Evolutionary conservation across 129 eudicot species (phyloP).

Genomic region (Chrysanthemum lavandulifolium): DNA sequence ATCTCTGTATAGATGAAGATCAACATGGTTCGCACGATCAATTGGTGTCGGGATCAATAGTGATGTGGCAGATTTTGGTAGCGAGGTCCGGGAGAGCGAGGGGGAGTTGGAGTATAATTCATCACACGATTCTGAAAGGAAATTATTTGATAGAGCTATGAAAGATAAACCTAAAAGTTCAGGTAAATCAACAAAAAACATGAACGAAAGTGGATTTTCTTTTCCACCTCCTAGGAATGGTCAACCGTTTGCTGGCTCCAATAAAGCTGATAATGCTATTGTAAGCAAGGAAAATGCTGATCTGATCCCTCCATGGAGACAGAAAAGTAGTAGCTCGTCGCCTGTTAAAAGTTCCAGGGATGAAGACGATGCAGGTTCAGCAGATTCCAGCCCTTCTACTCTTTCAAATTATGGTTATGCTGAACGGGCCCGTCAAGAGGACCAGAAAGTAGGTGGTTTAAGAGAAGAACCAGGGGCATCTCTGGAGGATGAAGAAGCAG

Average conservation of each 20-base stretch:
- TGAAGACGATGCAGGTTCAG: constrained; percentile 59
- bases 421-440: constrained; percentile 50
- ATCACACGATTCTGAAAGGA: constrained; percentile 46
- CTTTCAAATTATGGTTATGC: constrained; percentile 66
- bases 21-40: constrained; percentile 88
- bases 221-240: constrained; percentile 91
- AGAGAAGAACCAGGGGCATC: constrained; percentile 69
- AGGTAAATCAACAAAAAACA: constrained; percentile 40
- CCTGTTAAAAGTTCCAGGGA: constrained; percentile 73
- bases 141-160: constrained; percentile 39
- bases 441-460: constrained; percentile 34
- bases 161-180: constrained; percentile 48
- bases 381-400: constrained; percentile 75
- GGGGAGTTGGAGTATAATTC: constrained; percentile 68
- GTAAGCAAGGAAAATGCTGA: constrained; percentile 52
- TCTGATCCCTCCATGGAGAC: constrained; percentile 69
- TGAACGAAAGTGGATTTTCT: constrained; percentile 59
- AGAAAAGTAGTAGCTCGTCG: constrained; percentile 72
- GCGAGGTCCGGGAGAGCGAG: constrained; percentile 81
- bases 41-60: constrained; percentile 96
- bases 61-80: constrained; percentile 92
- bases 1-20: constrained; percentile 74
- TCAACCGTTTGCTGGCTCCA: constrained; percentile 37
- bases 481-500: constrained; percentile 96
- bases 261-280: constrained; percentile 50